Percentiles rank a stretch among this genome's conserved stretches.
Evolutionary conservation across 2,329 filamentous ascomycete species (phyloP).

Genomic region (Epichloe elymi): DNA sequence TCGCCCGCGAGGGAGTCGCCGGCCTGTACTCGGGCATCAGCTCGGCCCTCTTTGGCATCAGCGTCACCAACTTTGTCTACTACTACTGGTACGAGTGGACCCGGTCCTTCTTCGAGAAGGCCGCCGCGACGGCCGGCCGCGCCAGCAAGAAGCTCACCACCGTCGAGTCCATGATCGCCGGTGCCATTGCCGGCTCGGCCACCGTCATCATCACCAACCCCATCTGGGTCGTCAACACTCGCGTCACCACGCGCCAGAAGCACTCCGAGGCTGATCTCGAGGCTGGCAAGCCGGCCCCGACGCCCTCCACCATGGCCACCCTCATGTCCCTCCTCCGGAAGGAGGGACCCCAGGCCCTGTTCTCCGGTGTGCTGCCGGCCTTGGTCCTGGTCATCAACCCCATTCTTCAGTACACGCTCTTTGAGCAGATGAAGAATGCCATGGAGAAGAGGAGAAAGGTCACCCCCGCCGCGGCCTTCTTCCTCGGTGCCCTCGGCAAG

Average conservation of each 20-base stretch:
- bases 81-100: conserved; percentile 99
- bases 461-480: conserved; percentile 77
- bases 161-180: conserved; percentile 86
- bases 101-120: conserved; percentile 69
- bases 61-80: conserved; percentile 98
- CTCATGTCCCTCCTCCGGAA: conserved; percentile 67
- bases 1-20: conserved; percentile 77
- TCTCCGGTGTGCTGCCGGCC: conserved; percentile 84
- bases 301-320: conserved; percentile 66
- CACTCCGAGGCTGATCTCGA: conserved; percentile 30
- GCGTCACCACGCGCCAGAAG: conserved; percentile 82
- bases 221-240: conserved; percentile 98
- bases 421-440: conserved; percentile 92
- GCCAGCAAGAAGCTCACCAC: conserved; percentile 75
- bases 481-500: conserved; percentile 87
- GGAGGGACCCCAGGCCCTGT: conserved; percentile 75
- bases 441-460: conserved; percentile 63
- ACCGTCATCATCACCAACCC: conserved; percentile 96
- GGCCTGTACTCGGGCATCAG: conserved; percentile 90
- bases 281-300: conserved; percentile 21
- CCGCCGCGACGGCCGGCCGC: conserved; percentile 59
- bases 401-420: conserved; percentile 96
- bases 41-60: conserved; percentile 92
- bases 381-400: conserved; percentile 94
- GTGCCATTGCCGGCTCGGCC: conserved; percentile 82